phyloP scores from a whole-genome alignment of 345 rosid species.

The Syzygium aqueum region DNA sequence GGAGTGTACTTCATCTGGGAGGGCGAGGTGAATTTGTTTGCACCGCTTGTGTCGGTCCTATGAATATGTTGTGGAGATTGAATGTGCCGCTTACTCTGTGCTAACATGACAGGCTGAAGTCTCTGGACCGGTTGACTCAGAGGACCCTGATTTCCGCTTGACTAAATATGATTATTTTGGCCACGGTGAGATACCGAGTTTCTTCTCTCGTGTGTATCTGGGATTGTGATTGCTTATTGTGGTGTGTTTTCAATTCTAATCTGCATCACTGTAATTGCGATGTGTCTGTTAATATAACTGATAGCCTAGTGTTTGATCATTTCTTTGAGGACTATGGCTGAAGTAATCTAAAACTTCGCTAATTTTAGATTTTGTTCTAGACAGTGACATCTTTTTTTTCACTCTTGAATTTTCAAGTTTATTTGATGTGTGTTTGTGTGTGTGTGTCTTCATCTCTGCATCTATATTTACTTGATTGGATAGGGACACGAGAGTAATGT shows the following conservation, averaged over 20 bases:
- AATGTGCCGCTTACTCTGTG: background rate
- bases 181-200: slow-evolving; percentile 35
- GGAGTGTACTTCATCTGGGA: slow-evolving; percentile 81
- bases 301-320: background rate
- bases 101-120: slow-evolving; percentile 62
- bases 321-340: background rate
- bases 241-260: background rate
- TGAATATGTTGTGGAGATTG: background rate
- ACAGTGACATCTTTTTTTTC: background rate
- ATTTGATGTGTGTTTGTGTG: background rate
- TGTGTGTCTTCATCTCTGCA: background rate
- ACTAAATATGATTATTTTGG: slow-evolving; percentile 83
- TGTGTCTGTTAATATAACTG: background rate
- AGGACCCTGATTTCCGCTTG: slow-evolving; percentile 71
- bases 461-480: background rate
- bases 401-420: background rate
- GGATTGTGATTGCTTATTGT: background rate
- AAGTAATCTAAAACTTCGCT: background rate
- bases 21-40: slow-evolving; percentile 62
- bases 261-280: background rate
- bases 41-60: background rate
- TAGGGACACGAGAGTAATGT: background rate
- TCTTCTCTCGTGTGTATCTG: background rate
- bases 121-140: slow-evolving; percentile 37
- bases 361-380: background rate